Conservation (phyloP, 2,329 filamentous ascomycete genomes). For the Verticillium nonalfalfae region DNA sequence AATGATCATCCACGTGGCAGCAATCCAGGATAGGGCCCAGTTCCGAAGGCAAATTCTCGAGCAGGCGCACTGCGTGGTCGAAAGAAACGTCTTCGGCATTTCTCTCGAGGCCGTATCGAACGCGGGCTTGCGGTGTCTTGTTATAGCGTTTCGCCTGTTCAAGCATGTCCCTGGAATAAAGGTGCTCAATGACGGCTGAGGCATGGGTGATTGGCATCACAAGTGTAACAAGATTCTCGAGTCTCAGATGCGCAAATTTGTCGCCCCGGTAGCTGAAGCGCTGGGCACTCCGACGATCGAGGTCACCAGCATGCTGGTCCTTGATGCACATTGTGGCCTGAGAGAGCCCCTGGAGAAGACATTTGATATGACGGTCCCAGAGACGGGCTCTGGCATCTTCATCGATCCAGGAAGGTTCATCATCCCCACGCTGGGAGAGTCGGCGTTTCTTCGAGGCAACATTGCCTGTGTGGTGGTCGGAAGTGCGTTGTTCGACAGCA, state of each 20-base stretch:
- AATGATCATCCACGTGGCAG: not conserved
- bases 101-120: not conserved
- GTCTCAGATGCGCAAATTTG: not conserved
- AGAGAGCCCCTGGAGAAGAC: not conserved
- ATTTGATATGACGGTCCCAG: conserved; percentile 1
- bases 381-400: conserved; percentile 6
- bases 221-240: not conserved
- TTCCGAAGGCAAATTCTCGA: not conserved
- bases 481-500: conserved; percentile 1
- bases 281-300: not conserved
- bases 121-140: not conserved
- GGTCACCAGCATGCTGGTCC: not conserved
- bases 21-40: not conserved
- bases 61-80: not conserved
- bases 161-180: conserved; percentile 5
- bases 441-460: conserved; percentile 3
- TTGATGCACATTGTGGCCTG: not conserved
- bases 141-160: not conserved
- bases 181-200: conserved; percentile 4
- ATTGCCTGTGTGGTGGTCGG: conserved; percentile 1
- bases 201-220: not conserved
- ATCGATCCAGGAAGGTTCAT: conserved; percentile 7
- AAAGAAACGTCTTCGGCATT: not conserved
- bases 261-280: not conserved
- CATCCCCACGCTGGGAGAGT: conserved; percentile 3